These are phyloP conservation scores for Zasmidium angulare DNA, from an alignment of 2,329 filamentous ascomycete species.

Conservation along the genomic window DNA sequence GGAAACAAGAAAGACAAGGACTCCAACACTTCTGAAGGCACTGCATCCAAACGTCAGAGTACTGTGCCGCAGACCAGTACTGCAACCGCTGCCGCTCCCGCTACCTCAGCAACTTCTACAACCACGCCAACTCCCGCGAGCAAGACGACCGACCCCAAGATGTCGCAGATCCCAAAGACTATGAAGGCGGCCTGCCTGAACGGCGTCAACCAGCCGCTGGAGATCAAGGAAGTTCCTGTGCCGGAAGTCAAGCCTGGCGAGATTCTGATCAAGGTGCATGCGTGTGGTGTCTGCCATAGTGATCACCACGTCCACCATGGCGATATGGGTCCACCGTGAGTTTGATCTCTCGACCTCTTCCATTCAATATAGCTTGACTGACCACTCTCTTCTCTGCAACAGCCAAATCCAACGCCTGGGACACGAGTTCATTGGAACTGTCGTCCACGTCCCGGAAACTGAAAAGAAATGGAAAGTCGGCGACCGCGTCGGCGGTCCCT, in stretches of 20 bases:
- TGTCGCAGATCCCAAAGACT: constrained; percentile 53
- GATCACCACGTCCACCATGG: constrained; percentile 60
- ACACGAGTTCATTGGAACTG: constrained; percentile 69
- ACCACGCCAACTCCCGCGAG: too few species aligned
- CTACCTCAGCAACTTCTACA: too few species aligned
- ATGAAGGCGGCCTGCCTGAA: constrained; percentile 67
- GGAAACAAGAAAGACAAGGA: not conserved
- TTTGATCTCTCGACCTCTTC: not conserved
- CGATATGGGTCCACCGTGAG: constrained; percentile 52
- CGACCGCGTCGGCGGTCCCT: constrained; percentile 66
- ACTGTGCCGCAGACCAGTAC: not conserved
- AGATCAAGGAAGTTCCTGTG: constrained; percentile 61
- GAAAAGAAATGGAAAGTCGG: constrained; percentile 62
- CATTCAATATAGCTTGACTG: not conserved
- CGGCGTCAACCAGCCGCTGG: constrained; percentile 52
- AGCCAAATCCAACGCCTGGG: constrained; percentile 51
- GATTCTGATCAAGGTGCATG: constrained; percentile 69
- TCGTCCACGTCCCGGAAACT: constrained; percentile 57
- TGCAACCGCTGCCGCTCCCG: not conserved
- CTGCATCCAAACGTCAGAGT: not conserved
- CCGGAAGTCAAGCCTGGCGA: constrained; percentile 57
- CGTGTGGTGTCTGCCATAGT: constrained; percentile 70
- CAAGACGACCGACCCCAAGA: constrained; percentile 8
- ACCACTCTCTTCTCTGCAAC: constrained; percentile 58
- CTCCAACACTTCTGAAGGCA: not conserved